Base-by-base conservation (phyloP, 2,329 filamentous ascomycete genomes). In the Thyridium curvatum region DNA sequence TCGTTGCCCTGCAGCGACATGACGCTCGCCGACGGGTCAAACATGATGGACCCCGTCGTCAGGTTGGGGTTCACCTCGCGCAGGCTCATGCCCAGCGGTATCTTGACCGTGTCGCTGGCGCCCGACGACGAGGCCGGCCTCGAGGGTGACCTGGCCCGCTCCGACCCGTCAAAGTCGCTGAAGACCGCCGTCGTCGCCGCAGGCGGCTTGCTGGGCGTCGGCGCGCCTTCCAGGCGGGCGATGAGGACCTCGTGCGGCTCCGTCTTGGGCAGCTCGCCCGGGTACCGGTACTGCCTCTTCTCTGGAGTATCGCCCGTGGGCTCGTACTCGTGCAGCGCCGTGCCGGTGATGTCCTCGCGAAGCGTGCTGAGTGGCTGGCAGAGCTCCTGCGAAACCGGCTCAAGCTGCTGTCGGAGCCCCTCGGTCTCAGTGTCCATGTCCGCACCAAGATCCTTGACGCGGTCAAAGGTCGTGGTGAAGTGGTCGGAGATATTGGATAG, bases 251-350 rank as follows among this genome's bases (percentile, higher is more conserved):
- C 66, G 46, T 68, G 68, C 0, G 68, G 47, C 18, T 64, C 62
- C 1, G 93, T 97, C 18, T 82, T 79, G 4, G 93, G 93, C 2
- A 98, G 71, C 3, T 74, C 69, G 2, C 77, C 84, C 0, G 88
- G 86, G 53, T 87, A 95, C n/a, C 78, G 71, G 61, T 97, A 98
- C 38, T 79, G 71, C 21, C 72, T 68, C 63, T 90, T 93, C 54
- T 85, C 79, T 0, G 93, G 93, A 1, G 93, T 97, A 34, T 84
- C 73, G 37, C 93, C 91, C 0, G 93, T 97, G 0, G 86, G 77
- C 30, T 78, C 69, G 59, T 97, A 97, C 56, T 96, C 89, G 38
- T 80, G 73, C 38, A 97, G 70, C 4, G 69, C 61, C 2, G 82
- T 79, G 34, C 62, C 65, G 13, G 73, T 65, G 34, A 95, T 77